Evolutionary conservation across 768 basidiomycete genomes (phyloP).

Genomic region (Termitomyces sp.): DNA sequence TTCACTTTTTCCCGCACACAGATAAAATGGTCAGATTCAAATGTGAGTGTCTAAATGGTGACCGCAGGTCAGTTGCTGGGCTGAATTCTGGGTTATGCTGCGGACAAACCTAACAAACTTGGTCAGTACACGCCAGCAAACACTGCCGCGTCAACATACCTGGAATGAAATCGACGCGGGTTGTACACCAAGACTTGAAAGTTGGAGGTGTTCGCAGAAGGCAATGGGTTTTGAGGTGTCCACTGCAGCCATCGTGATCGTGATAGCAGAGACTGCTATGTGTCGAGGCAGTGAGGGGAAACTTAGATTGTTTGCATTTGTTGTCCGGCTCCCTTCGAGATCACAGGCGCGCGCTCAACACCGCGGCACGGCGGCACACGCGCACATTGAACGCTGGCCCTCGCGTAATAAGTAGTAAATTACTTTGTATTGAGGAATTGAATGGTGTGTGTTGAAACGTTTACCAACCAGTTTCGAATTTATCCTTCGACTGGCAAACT

Average conservation of each 20-base stretch:
- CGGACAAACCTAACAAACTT: conserved; percentile 26
- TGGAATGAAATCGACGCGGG: conserved; percentile 97
- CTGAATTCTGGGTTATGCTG: neutral
- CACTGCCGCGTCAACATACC: conserved; percentile 48
- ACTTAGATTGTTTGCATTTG: conserved; percentile 11
- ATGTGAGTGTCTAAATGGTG: conserved; percentile 69
- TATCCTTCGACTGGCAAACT: too few species aligned
- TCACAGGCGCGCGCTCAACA: too few species aligned
- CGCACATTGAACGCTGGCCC: neutral
- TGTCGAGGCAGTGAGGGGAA: conserved; percentile 1
- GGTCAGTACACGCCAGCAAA: conserved; percentile 30
- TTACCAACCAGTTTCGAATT: too few species aligned
- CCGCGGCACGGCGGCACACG: too few species aligned
- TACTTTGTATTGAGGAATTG: too few species aligned
- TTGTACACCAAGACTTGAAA: conserved; percentile 94
- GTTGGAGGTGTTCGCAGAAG: conserved; percentile 89
- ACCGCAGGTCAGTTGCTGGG: neutral
- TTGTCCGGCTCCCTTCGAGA: neutral
- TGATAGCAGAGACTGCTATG: conserved; percentile 13
- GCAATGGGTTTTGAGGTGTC: conserved; percentile 74
- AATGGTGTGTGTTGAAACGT: too few species aligned
- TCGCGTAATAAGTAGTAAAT: too few species aligned
- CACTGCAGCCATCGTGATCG: conserved; percentile 38
- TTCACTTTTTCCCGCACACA: conserved; percentile 95
- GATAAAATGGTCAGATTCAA: conserved; percentile 98